These are phyloP conservation scores for Pleurotus sapidus DNA, from an alignment of 768 basidiomycete species.

Conservation along the genomic window DNA sequence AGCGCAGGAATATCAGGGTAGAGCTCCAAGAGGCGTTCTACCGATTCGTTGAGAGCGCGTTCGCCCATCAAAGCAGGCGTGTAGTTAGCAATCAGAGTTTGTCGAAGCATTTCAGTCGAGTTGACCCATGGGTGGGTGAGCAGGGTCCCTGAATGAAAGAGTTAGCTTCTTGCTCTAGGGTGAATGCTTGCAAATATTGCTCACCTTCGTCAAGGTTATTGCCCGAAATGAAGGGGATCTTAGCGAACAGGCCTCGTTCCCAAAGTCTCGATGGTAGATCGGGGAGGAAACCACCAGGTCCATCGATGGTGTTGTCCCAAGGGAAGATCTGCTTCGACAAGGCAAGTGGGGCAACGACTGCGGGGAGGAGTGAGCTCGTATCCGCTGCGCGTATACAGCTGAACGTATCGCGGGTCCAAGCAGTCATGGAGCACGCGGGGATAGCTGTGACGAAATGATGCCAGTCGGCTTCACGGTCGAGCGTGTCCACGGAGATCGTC, in stretches of 20 bases:
- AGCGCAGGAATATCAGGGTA: constrained; percentile 40
- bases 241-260: constrained; percentile 21
- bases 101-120: constrained; percentile 20
- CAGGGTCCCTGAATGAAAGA: constrained; percentile 24
- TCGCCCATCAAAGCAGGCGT: constrained; percentile 22
- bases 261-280: constrained; percentile 34
- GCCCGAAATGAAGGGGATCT: constrained; percentile 43
- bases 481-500: constrained; percentile 23
- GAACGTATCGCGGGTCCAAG: constrained; percentile 28
- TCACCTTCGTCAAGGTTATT: constrained; percentile 46
- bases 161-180: background rate
- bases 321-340: constrained; percentile 18
- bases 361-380: constrained; percentile 13
- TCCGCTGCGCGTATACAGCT: constrained; percentile 24
- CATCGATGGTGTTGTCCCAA: constrained; percentile 40
- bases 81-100: constrained; percentile 18
- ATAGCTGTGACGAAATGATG: constrained; percentile 34
- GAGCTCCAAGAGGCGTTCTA: constrained; percentile 25
- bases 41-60: constrained; percentile 12
- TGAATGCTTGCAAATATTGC: background rate
- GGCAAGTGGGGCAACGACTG: constrained; percentile 8
- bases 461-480: constrained; percentile 29
- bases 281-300: constrained; percentile 33
- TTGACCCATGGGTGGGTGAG: constrained; percentile 20
- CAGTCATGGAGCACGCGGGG: constrained; percentile 25